Evolutionary conservation across 2,329 filamentous ascomycete species (phyloP), one percentile per base, ranked within the genome.

Genomic region (Sclerotinia nivalis): DNA sequence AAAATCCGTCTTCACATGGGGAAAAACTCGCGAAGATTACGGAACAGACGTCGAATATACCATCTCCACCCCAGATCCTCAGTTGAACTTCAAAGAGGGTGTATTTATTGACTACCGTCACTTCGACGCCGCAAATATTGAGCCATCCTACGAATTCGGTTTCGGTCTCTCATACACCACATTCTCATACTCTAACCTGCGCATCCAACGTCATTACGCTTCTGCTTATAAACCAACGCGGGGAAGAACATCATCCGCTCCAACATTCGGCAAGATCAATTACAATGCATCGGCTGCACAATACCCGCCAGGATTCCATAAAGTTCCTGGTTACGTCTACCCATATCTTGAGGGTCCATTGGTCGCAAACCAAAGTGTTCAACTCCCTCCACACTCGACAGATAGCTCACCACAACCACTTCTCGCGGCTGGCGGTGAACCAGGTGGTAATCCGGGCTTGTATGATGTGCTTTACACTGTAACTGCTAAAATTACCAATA

Each of bases 1-100:
- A 66, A 92, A 93, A 74, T 85, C 90, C 0, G 89, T 91, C 7
- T 97, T 96, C 80, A 96, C 93, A 3, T 91, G 93, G 85, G 93
- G 91, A 25, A 84, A 85, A 47, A 77, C 74, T 31, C 74, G 76
- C 22, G 73, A 74, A 60, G 77, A 79, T 66, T 79, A 72, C 64
- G 88, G 87, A 79, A 13, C 83, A 80, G 76, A 78, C 65, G 75
- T 78, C 13, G 31, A 75, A 2, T 79, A 84, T 71, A 81, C 80
- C 52, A 79, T 80, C 72, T 80, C 79, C 76, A 82, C 80, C 58
- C 76, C 83, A 66, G 74, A 80, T 4, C 91, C 91, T 2, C 92
- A 96, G 76, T 82, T 89, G 47, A 86, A 93, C 76, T 96, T 93
- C 77, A 82, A 84, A 13, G 92, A 96, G 79, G 92, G 93, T 20